Percentiles rank a stretch among this genome's conserved stretches.
Conservation (phyloP, 2,329 filamentous ascomycete species). For the Pyrenophora seminiperda region DNA sequence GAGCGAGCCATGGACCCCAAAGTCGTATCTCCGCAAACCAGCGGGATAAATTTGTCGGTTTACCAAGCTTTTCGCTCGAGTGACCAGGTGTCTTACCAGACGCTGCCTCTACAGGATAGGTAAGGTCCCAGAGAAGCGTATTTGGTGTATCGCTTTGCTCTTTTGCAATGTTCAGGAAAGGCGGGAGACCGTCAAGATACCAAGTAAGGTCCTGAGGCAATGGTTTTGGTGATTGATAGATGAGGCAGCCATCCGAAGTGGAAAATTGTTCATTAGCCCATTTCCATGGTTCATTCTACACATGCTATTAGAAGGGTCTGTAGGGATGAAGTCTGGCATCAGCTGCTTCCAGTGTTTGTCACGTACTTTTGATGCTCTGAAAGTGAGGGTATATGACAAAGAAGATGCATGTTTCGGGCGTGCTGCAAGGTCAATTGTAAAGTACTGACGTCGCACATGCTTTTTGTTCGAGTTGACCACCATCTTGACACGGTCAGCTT, state of each 20-base stretch:
- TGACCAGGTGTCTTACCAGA: constrained; percentile 63
- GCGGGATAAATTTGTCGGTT: constrained; percentile 67
- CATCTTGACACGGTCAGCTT: constrained; percentile 29
- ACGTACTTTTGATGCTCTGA: constrained; percentile 55
- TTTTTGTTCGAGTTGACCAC: constrained; percentile 20
- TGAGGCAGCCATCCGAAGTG: constrained; percentile 65
- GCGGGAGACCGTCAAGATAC: constrained; percentile 64
- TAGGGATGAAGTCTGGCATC: neutral
- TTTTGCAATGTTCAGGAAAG: constrained; percentile 59
- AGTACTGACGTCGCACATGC: constrained; percentile 56
- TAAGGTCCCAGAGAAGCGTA: constrained; percentile 73
- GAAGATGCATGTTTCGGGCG: constrained; percentile 53
- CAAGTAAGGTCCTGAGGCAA: constrained; percentile 54
- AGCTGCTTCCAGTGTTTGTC: neutral
- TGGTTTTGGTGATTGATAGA: constrained; percentile 54
- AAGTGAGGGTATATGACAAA: constrained; percentile 73
- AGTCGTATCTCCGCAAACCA: constrained; percentile 84
- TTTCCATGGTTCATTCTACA: constrained; percentile 62
- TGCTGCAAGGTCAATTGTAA: constrained; percentile 56
- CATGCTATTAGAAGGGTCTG: neutral
- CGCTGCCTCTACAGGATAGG: constrained; percentile 61
- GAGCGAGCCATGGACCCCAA: constrained; percentile 84
- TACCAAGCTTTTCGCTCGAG: constrained; percentile 64
- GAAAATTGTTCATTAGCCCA: constrained; percentile 72
- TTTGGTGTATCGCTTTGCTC: constrained; percentile 69